These are phyloP conservation scores for Microstegium vimineum DNA, from an alignment of 176 grass and related monocot genomes.

Conservation along the genomic window DNA sequence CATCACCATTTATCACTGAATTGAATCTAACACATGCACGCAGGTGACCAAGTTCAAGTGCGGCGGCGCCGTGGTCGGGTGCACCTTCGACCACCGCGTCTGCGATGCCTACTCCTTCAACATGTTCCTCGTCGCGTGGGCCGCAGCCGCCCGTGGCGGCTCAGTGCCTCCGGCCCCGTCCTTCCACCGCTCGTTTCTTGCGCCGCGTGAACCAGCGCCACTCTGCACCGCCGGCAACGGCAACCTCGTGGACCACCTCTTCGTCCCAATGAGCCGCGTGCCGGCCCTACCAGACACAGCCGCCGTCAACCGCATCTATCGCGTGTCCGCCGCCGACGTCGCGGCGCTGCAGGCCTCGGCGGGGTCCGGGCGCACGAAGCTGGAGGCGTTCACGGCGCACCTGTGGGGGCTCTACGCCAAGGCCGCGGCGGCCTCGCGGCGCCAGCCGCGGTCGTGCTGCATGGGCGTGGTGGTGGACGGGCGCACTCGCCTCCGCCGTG, in stretches of 20 bases:
- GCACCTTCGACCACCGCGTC: conserved; percentile 80
- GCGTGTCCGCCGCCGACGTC: conserved; percentile 39
- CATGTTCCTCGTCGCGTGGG: conserved; percentile 69
- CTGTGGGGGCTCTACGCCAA: conserved; percentile 54
- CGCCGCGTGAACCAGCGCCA: conserved; percentile 5
- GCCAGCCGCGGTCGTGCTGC: conserved; percentile 27
- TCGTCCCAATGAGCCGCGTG: conserved; percentile 23
- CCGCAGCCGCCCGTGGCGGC: conserved; percentile 3
- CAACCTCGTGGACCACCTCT: conserved; percentile 40
- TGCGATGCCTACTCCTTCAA: conserved; percentile 87
- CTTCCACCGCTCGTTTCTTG: conserved; percentile 45
- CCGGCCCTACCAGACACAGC: background rate
- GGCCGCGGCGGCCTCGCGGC: conserved; percentile 19
- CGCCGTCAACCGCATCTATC: conserved; percentile 58
- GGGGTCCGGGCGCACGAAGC: conserved; percentile 39
- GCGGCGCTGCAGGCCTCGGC: conserved; percentile 23
- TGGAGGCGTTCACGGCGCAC: conserved; percentile 66
- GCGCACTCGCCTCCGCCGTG: conserved; percentile 31
- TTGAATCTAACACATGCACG: background rate
- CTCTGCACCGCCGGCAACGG: conserved; percentile 20
- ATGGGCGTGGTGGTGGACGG: conserved; percentile 75
- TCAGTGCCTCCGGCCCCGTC: background rate
- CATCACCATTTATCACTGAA: background rate
- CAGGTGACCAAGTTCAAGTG: conserved; percentile 65
- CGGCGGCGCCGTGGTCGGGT: conserved; percentile 51